phyloP scores from a whole-genome alignment of 495 filamentous ascomycete species.

The Physcia stellaris region DNA sequence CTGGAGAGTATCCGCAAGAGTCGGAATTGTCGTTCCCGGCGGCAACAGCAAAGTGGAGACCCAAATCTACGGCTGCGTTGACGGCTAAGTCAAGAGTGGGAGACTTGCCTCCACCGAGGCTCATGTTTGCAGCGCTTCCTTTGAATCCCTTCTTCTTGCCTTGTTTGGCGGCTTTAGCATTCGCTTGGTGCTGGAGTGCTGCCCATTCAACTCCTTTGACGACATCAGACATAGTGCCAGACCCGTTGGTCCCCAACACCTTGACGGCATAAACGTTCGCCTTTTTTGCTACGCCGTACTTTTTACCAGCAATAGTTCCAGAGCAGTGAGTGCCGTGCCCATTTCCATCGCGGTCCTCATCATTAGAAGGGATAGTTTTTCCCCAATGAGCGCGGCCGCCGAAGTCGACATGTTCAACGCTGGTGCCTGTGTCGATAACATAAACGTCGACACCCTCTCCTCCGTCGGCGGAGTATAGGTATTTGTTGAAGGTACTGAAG shows the following conservation, averaged over 20 bases:
- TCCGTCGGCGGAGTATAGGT: conserved; percentile 78
- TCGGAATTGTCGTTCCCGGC: conserved; percentile 98
- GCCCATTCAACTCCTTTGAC: conserved; percentile 97
- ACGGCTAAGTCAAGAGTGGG: conserved; percentile 79
- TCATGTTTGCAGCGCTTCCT: conserved; percentile 99
- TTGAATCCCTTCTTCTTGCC: conserved; percentile 92
- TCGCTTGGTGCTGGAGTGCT: conserved; percentile 60
- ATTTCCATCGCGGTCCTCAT: conserved; percentile 88
- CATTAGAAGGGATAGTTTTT: conserved; percentile 78
- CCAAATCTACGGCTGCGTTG: conserved; percentile 79
- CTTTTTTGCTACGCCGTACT: conserved; percentile 99
- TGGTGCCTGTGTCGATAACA: conserved; percentile 96
- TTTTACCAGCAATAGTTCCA: conserved; percentile 92
- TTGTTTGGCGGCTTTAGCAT: conserved; percentile 59
- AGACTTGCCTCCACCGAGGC: conserved; percentile 92
- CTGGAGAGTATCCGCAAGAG: conserved; percentile 99
- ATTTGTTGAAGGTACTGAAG: conserved; percentile 96
- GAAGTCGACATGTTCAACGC: conserved; percentile 88
- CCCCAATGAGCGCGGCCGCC: conserved; percentile 92
- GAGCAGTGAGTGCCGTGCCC: conserved; percentile 99
- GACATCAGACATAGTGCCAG: conserved; percentile 96
- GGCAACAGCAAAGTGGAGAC: conserved; percentile 94
- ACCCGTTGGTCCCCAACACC: conserved; percentile 93
- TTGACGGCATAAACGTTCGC: conserved; percentile 94
- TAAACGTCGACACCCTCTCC: conserved; percentile 99